A percentile compares a stretch with the other conserved stretches of the same genome.
Conservation (phyloP, 768 basidiomycete genomes). For the Cyathus striatus region DNA sequence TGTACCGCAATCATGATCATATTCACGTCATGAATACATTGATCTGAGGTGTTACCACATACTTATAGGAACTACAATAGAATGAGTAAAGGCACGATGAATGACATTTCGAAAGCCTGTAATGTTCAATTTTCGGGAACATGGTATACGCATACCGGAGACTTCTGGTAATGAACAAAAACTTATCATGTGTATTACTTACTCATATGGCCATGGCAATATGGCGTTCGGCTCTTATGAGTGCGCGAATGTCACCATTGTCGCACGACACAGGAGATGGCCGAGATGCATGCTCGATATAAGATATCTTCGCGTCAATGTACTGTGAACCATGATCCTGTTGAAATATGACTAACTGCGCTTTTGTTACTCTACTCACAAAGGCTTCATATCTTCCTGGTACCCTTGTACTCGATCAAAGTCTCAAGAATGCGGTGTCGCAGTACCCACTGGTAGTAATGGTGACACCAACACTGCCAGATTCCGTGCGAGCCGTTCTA, state of each 20-base stretch:
- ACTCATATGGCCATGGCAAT: too few relatives aligned
- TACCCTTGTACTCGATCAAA: conserved; percentile 53
- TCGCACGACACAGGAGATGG: too few relatives aligned
- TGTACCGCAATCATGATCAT: neutral
- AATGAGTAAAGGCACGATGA: too few relatives aligned
- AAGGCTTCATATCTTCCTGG: conserved; percentile 63
- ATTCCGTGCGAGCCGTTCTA: conserved; percentile 48
- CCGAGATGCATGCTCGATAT: conserved; percentile 2
- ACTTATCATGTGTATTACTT: too few relatives aligned
- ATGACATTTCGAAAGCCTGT: too few relatives aligned
- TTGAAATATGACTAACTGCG: conserved; percentile 40
- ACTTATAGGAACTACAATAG: too few relatives aligned
- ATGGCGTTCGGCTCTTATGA: too few relatives aligned
- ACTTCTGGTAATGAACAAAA: too few relatives aligned
- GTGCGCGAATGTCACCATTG: neutral
- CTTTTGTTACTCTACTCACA: conserved; percentile 79
- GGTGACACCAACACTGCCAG: conserved; percentile 55
- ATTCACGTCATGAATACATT: too few relatives aligned
- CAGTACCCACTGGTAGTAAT: conserved; percentile 79
- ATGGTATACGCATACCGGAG: too few relatives aligned
- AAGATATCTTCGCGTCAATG: neutral
- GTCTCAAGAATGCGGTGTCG: conserved; percentile 48
- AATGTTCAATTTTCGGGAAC: too few relatives aligned
- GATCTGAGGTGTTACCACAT: too few relatives aligned
- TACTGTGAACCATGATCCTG: conserved; percentile 2